Conservation (phyloP, 495 filamentous ascomycete genomes). For the Penicillium lividum region DNA sequence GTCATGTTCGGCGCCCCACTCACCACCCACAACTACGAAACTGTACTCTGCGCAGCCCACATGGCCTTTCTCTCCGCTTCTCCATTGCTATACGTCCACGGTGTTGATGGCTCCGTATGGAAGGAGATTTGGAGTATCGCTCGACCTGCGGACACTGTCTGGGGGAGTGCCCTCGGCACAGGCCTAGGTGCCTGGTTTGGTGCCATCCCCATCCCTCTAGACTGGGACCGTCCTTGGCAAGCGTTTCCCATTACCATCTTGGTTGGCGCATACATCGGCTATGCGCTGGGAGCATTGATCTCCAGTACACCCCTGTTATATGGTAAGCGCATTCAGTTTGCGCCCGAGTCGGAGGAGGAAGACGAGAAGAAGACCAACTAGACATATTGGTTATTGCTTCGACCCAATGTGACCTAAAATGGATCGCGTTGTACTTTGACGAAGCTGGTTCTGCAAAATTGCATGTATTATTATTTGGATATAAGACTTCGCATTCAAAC, state of each 20-base stretch:
- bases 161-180: constrained; percentile 46
- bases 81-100: constrained; percentile 79
- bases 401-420: background rate
- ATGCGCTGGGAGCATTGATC: constrained; percentile 58
- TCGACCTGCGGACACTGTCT: constrained; percentile 44
- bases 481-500: background rate
- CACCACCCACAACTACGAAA: constrained; percentile 78
- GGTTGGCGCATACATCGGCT: constrained; percentile 69
- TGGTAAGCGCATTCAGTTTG: constrained; percentile 65
- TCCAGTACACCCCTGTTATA: constrained; percentile 57
- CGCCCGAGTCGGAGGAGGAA: constrained; percentile 27
- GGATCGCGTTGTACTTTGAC: background rate
- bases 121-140: constrained; percentile 60
- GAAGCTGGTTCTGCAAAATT: background rate
- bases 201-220: constrained; percentile 87
- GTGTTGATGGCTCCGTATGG: constrained; percentile 75
- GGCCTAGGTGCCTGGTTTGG: constrained; percentile 63
- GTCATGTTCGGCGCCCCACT: constrained; percentile 90
- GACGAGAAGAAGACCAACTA: constrained; percentile 35
- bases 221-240: constrained; percentile 97
- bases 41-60: constrained; percentile 76
- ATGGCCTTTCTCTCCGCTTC: constrained; percentile 73
- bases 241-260: constrained; percentile 93
- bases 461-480: constrained; percentile 4
- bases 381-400: background rate